Base-by-base conservation (phyloP, 768 basidiomycete genomes). In the Porpolomopsis calyptriformis region DNA sequence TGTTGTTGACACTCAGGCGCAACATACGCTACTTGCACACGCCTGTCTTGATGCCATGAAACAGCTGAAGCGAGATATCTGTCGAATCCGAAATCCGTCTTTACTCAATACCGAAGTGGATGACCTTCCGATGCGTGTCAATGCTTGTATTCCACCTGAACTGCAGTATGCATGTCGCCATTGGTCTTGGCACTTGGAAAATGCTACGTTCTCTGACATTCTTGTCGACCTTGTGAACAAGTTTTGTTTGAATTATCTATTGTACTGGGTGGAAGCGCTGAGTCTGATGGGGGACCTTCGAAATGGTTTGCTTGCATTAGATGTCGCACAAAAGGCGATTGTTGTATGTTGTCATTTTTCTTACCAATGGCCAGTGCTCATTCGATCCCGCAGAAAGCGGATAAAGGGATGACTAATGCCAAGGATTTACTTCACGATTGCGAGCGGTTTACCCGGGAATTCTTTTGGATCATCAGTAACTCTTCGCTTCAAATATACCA, bases 191-290 rank as follows among this genome's bases (percentile, higher is more conserved):
- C 58, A 59, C 40, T 4, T 59, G 22, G 22, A 14, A 10, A 2
- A 23, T 18, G 3, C 24, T 14, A 31, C 7, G 9, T 11, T 49
- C 10, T 23, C 51, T 4, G 35, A 48, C 29, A 39, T 29, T 4
- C 19, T 54, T 16, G 37, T 49, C 2, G 22, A 38, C 1, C 25
- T 39, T 1, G 20, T 57, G 35, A 5, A 53, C 2, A 19, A 48
- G 4, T 57, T 59, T 19, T 52, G 48, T 31, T 22, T 38, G 16
- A 33, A 43, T 10, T 36, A 51, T 34, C 45, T 59, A 1, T 43
- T 59, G 1, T 34, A 56, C 19, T 59, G 58, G 58, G 35, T 59
- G 8, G 58, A 59, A 43, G 49, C 44, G n/a, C n/a, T n/a, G n/a
- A n/a, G n/a, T n/a, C n/a, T n/a, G n/a, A n/a, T n/a, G n/a, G n/a